Conservation (phyloP, 2,329 filamentous ascomycete species). For the Botrytis byssoidea region DNA sequence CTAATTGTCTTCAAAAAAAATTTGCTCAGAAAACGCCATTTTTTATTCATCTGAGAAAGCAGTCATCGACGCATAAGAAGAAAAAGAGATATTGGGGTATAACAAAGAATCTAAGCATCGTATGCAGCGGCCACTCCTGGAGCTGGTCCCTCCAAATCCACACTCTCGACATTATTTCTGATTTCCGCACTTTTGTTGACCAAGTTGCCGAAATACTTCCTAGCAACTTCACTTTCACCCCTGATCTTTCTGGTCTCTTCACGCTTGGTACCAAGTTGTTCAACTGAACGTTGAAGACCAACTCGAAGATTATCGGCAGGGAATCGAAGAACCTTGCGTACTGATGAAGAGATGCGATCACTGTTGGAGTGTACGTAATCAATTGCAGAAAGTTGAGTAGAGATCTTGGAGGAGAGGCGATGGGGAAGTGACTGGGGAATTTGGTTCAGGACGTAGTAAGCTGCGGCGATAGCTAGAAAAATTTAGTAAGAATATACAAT, state of each 20-base stretch:
- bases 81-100: slow-evolving; percentile 21
- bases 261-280: slow-evolving; percentile 74
- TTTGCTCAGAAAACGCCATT: slow-evolving; percentile 12
- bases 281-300: slow-evolving; percentile 78
- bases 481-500: slow-evolving; percentile 37
- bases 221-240: slow-evolving; percentile 79
- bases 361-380: slow-evolving; percentile 94
- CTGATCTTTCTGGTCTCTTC: slow-evolving; percentile 82
- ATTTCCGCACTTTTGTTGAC: slow-evolving; percentile 62
- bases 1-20: background rate
- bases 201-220: slow-evolving; percentile 87
- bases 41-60: background rate
- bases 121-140: slow-evolving; percentile 39
- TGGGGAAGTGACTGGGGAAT: slow-evolving; percentile 87
- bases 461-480: slow-evolving; percentile 64
- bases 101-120: slow-evolving; percentile 30
- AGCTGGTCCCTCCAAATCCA: slow-evolving; percentile 40
- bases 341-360: slow-evolving; percentile 76
- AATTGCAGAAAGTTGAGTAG: slow-evolving; percentile 72
- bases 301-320: slow-evolving; percentile 85
- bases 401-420: slow-evolving; percentile 81
- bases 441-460: slow-evolving; percentile 78
- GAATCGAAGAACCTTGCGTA: slow-evolving; percentile 83
- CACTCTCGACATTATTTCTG: slow-evolving; percentile 41
- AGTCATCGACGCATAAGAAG: slow-evolving; percentile 12